Evolutionary conservation across 176 grass and related monocot genomes (phyloP).

Genomic region (Aegilops tauschii): DNA sequence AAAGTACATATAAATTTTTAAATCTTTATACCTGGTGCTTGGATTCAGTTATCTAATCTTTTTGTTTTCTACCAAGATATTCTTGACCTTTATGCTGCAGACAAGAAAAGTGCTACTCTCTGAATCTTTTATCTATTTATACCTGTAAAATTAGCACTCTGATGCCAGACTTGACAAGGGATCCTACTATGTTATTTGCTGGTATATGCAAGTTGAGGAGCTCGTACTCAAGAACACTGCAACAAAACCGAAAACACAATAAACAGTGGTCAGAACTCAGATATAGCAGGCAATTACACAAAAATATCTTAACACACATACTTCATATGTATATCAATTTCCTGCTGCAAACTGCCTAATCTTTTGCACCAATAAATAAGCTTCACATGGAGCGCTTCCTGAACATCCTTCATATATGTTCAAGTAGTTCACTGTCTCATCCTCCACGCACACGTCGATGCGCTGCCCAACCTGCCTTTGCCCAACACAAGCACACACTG

Average conservation of each 20-base stretch:
- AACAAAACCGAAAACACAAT: not conserved
- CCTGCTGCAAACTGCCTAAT: slow-evolving; percentile 78
- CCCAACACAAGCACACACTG: not conserved
- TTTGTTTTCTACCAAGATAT: not conserved
- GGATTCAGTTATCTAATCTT: too few relatives aligned
- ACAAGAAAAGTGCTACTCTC: not conserved
- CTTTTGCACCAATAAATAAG: slow-evolving; percentile 50
- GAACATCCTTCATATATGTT: slow-evolving; percentile 67
- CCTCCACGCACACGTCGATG: slow-evolving; percentile 88
- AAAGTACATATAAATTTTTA: too few relatives aligned
- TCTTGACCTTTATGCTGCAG: not conserved
- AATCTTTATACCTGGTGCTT: too few relatives aligned
- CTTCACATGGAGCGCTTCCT: slow-evolving; percentile 63
- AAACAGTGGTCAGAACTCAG: too few relatives aligned
- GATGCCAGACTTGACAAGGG: slow-evolving; percentile 66
- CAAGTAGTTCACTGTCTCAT: slow-evolving; percentile 86
- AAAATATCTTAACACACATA: not conserved
- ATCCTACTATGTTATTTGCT: slow-evolving; percentile 73
- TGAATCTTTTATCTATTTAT: not conserved
- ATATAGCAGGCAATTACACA: not conserved
- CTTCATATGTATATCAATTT: not conserved
- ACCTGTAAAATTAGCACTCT: slow-evolving; percentile 89
- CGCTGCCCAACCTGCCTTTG: slow-evolving; percentile 47
- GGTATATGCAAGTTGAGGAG: slow-evolving; percentile 85
- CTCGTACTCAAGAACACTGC: slow-evolving; percentile 81